Evolutionary conservation across 2,329 filamentous ascomycete species (phyloP), one percentile per base, ranked within the genome.

Genomic region (Aspergillus aculeatinus): DNA sequence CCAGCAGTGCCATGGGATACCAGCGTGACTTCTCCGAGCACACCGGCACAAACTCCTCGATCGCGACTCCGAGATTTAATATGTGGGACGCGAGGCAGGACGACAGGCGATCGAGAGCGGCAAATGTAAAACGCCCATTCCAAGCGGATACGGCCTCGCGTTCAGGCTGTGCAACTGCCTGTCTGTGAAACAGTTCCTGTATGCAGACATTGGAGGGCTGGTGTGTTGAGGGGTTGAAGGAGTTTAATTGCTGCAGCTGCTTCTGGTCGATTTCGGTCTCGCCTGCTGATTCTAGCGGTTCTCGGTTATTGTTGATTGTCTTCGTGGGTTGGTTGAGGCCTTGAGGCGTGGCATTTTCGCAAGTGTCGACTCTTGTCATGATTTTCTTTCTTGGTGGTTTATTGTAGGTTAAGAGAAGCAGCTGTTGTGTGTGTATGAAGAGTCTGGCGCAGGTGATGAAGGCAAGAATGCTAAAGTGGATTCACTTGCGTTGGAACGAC

Each of bases 21-120:
- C 62, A 64, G 12, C 19, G n/a, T 5, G 58, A 57, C 50, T 64
- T 64, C 7, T 62, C 62, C 1, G 58, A 50, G 31, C 35, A 55
- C 2, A 65, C n/a, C 2, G 63, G 56, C 4, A 65, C 59, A 2
- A 44, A 44, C 3, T 19, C 39, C 16, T 19, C 39, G 14, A 44
- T 9, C 19, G 39, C 6, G 16, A 44, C 39, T 44, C 39, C 39
- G 1, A 6, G 16, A 9, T 19, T 19, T 0, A 12, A 1, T 5
- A 44, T 6, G n/a, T 44, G 16, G 2, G 39, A 44, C 6, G 39
- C 39, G 6, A 44, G 39, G 16, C 14, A 44, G 39, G 39, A 44
- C 16, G 39, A 44, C 6, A 44, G 39, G 16, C 16, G 39, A 44
- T 44, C 39, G 39, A 44, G 39, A 44, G 39, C 9, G 16, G 39